Base-by-base conservation (phyloP, 1,139 yeast genomes). In the Pneumocystis carinii region DNA sequence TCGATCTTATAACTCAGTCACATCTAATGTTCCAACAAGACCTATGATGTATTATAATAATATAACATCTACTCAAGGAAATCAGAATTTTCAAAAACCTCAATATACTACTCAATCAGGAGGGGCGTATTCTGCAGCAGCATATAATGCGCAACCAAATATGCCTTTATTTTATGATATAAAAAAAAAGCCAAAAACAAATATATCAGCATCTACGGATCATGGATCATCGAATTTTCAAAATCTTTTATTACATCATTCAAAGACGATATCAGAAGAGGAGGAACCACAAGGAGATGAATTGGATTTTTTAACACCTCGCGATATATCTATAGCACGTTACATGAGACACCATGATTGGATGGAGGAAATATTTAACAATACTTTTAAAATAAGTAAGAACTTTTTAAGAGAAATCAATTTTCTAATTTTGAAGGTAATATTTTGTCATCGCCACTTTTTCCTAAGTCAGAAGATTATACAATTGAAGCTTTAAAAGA, bases 321-420 rank as follows among this genome's bases (percentile, higher is more conserved):
- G 79, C 27, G 79, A 77, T 63, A 74, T 77, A 15, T 75, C 78
- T 12, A 73, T 76, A 39, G 72, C 75, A 59, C 71, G 80, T 17
- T 77, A 75, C 64, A 74, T 76, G 29, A 70, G 78, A 35, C 76
- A 75, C 66, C 79, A 77, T 66, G 79, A 77, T 66, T 74, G 80
- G 80, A 73, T 77, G 71, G 77, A 75, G 67, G 72, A 74, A 59
- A 72, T 76, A 17, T 67, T 70, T 61, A 66, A 69, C 10, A 62
- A 67, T 15, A 67, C 69, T 19, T 65, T 66, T 42, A 63, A 38
- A 17, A 39, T 38, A 60, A 29, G 59, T 55, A 27, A 56, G 15
- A 1, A 14, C 12, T 15, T 14, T 17, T 39, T 19, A 55, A 38
- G 17, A 10, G 2, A 8, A 59, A 39, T 38, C 14, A 17, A 10